These are phyloP conservation scores for Dentipellis sp. DNA, from an alignment of 768 basidiomycete genomes.

Conservation along the genomic window DNA sequence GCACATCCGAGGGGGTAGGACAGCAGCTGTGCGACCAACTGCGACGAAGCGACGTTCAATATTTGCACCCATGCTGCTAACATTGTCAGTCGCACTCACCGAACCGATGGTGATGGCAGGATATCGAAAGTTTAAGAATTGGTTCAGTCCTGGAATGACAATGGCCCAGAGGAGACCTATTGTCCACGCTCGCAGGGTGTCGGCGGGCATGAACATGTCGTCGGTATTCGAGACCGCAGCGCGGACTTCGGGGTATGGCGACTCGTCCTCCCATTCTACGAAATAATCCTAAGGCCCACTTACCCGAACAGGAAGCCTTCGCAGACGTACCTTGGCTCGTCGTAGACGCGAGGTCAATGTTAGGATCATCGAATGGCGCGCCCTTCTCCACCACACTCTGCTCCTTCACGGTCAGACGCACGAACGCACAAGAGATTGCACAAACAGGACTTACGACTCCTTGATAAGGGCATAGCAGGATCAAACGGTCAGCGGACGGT, in stretches of 20 bases:
- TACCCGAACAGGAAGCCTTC: background rate
- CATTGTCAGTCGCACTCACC: constrained; percentile 10
- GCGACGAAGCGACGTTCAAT: constrained; percentile 8
- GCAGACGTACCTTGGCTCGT: constrained; percentile 6
- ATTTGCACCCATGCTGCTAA: constrained; percentile 2
- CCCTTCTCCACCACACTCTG: constrained; percentile 10
- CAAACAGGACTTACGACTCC: constrained; percentile 9
- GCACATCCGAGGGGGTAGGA: constrained; percentile 60
- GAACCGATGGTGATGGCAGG: constrained; percentile 15
- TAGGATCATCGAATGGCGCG: constrained; percentile 12
- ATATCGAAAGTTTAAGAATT: constrained; percentile 54
- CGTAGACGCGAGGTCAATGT: constrained; percentile 9
- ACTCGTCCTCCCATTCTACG: constrained; percentile 48
- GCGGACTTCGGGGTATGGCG: constrained; percentile 78
- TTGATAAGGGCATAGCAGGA: background rate
- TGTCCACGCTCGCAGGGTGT: constrained; percentile 60
- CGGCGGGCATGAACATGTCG: constrained; percentile 51
- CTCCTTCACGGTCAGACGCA: background rate
- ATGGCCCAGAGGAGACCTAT: constrained; percentile 68
- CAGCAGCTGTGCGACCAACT: constrained; percentile 64
- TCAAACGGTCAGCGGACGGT: background rate
- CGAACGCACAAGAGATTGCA: background rate
- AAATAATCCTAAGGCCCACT: background rate
- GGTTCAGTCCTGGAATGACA: constrained; percentile 56
- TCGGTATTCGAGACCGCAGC: constrained; percentile 69